Evolutionary conservation across 225 moss, liverwort and hornwort genomes (phyloP).

Genomic region (Pseudisothecium myosuroides): DNA sequence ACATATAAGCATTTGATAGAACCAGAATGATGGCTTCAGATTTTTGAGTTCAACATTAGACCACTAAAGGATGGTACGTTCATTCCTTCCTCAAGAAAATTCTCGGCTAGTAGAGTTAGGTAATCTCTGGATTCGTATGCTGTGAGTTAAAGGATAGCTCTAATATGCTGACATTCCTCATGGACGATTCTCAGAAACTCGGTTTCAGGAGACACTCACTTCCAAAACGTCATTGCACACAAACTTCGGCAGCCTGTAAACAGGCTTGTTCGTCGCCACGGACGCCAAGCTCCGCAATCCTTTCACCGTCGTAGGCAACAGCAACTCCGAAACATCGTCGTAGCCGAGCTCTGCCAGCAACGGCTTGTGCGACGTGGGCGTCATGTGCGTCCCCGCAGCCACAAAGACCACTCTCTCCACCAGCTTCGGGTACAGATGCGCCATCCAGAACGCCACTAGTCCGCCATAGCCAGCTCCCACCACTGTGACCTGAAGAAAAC

Average conservation of each 20-base stretch:
- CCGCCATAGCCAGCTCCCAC: constrained; percentile 80
- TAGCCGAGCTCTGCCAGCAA: constrained; percentile 23
- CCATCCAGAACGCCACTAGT: constrained; percentile 71
- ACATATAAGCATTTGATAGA: neutral
- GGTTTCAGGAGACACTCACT: constrained; percentile 8
- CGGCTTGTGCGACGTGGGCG: constrained; percentile 22
- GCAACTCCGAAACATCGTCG: constrained; percentile 36
- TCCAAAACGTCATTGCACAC: constrained; percentile 28
- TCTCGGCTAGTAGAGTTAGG: neutral
- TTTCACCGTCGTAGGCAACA: constrained; percentile 50
- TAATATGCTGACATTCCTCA: neutral
- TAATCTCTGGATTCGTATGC: neutral
- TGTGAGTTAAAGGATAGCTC: neutral
- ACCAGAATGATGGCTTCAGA: neutral
- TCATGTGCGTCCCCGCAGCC: constrained; percentile 37
- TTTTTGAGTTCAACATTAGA: neutral
- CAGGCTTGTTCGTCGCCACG: constrained; percentile 15
- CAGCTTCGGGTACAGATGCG: constrained; percentile 47
- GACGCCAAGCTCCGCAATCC: constrained; percentile 42
- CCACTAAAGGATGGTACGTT: neutral
- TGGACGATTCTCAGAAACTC: neutral
- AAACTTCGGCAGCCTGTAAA: constrained; percentile 30
- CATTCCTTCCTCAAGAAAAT: neutral
- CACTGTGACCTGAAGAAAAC: constrained; percentile 21
- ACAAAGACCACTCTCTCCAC: constrained; percentile 52